Evolutionary conservation across 2,329 filamentous ascomycete species (phyloP), one percentile per base, ranked within the genome.

Genomic region (Pseudogymnoascus sp.): DNA sequence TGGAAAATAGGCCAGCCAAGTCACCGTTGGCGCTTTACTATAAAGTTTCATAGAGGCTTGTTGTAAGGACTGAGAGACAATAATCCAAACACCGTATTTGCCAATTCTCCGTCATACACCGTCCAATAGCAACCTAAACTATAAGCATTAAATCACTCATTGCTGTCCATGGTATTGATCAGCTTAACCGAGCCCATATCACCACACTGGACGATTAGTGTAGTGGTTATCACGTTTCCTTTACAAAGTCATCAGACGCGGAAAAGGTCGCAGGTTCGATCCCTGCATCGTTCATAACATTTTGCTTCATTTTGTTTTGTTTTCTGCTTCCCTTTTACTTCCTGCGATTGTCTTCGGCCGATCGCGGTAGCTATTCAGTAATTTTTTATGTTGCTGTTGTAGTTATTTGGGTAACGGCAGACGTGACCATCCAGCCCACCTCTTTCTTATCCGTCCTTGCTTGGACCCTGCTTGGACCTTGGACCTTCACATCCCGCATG

Each of bases 251-350:
- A 37, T 47, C 25, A 63, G 30, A 54, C 30, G 25, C 61, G 61
- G 59, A 63, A 61, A 61, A 61, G 61, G 61, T 63, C 61, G 61
- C 61, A 63, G 61, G 61, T 63, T 63, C 61, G 61, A 63, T 61
- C 61, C 61, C 61, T 63, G 61, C 61, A 63, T 63, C 61, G 59
- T 43, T 63, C 61, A 63, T 57, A 36, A 28, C 38, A 36, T 60
- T 60, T 60, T 30, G 35, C 18, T 58, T 58, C 39, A 43, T 57
- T 57, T 41, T 33, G 18, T 47, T 58, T 18, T 39, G n/a, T 62
- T 60, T 60, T 35, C 12, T 33, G 47, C 47, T 33, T 54, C 25
- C 16, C 28, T 54, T 54, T 54, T 54, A n/a, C 47, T 35, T 4
- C 47, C n/a, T 35, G 28, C 16, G 28, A 54, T 20, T 54, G 28